A percentile compares a stretch with the other conserved stretches of the same genome.
Evolutionary conservation across 345 rosid species (phyloP).

Genomic region (Eucalyptus pauciflora): DNA sequence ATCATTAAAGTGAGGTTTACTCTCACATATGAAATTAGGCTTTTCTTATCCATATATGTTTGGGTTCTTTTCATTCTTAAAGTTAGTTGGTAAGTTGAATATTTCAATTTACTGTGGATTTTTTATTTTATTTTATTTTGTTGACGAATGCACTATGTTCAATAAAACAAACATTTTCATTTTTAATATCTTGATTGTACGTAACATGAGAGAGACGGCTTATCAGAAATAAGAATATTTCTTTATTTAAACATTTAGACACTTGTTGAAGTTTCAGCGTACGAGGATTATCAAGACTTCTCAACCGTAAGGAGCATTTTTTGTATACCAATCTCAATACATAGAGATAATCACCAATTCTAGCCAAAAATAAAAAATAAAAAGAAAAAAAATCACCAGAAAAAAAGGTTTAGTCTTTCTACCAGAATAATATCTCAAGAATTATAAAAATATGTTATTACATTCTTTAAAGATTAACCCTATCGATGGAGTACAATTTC

Average conservation of each 20-base stretch:
- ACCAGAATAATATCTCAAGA: background rate
- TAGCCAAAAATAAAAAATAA: too few species aligned
- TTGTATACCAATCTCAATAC: background rate
- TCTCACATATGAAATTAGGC: background rate
- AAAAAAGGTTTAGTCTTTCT: background rate
- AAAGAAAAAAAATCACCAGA: background rate
- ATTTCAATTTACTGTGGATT: background rate
- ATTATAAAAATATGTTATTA: background rate
- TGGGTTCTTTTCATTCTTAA: background rate
- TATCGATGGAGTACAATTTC: background rate
- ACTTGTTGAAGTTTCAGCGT: background rate
- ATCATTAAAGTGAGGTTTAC: background rate
- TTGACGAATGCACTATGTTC: background rate
- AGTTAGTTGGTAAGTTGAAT: background rate
- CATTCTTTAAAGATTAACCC: background rate
- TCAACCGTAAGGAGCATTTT: background rate
- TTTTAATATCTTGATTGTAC: background rate
- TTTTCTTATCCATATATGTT: background rate
- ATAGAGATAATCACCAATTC: background rate
- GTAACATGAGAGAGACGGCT: background rate
- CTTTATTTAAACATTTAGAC: background rate
- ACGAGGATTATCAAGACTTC: background rate
- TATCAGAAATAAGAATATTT: background rate
- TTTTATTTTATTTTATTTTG: background rate
- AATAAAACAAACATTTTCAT: background rate